phyloP scores from a whole-genome alignment of 1,139 yeast species.

The Geotrichum reessii region DNA sequence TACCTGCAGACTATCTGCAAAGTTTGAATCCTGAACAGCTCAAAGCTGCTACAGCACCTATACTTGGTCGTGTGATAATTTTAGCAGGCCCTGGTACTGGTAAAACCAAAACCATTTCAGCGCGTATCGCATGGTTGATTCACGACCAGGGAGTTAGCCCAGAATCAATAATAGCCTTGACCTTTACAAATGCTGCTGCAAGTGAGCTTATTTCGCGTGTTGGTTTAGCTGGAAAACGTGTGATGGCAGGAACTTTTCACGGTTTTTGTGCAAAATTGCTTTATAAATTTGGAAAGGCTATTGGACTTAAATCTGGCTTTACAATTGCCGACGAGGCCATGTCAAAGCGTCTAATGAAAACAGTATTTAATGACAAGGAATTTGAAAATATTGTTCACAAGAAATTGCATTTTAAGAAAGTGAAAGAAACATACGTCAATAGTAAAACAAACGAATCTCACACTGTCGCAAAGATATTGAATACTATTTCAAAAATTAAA shows the following conservation, averaged over 20 bases:
- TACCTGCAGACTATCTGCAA: neutral
- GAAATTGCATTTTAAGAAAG: neutral
- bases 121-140: slow-evolving; percentile 69
- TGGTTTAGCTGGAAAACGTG: slow-evolving; percentile 33
- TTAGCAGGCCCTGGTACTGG: slow-evolving; percentile 90
- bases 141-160: slow-evolving; percentile 47
- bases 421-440: neutral
- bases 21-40: slow-evolving; percentile 53
- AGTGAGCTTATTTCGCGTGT: slow-evolving; percentile 70
- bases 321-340: slow-evolving; percentile 64
- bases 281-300: slow-evolving; percentile 48
- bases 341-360: slow-evolving; percentile 44
- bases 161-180: slow-evolving; percentile 65
- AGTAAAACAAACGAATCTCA: neutral
- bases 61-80: slow-evolving; percentile 56
- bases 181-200: slow-evolving; percentile 89
- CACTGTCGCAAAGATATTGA: neutral
- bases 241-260: slow-evolving; percentile 82
- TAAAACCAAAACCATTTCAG: slow-evolving; percentile 73
- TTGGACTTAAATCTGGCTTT: slow-evolving; percentile 40
- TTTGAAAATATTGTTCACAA: neutral
- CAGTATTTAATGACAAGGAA: neutral
- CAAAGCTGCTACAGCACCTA: slow-evolving; percentile 55
- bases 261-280: slow-evolving; percentile 64
- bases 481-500: slow-evolving; percentile 2